Conservation (phyloP, 2,329 filamentous ascomycete genomes). For the Monilinia aucupariae region DNA sequence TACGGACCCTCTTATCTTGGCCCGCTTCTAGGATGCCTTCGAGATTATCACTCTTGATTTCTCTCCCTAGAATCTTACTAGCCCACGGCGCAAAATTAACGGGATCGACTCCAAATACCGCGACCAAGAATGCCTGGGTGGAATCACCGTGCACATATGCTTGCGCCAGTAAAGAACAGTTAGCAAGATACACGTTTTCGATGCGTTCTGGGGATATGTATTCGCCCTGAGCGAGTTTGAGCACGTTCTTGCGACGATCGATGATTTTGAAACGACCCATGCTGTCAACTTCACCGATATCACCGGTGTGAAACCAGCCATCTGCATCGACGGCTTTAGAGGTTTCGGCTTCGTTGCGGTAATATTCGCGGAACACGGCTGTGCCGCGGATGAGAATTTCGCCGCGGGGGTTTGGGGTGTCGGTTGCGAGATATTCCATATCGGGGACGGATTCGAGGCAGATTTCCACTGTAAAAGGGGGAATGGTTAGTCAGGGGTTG, state of each 20-base stretch:
- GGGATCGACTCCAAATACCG: slow-evolving; percentile 81
- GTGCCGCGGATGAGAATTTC: slow-evolving; percentile 80
- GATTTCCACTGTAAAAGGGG: slow-evolving; percentile 53
- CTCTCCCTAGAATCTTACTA: slow-evolving; percentile 65
- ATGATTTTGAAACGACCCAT: slow-evolving; percentile 87
- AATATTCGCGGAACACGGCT: slow-evolving; percentile 81
- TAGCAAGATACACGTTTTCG: slow-evolving; percentile 88
- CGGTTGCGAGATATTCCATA: slow-evolving; percentile 83
- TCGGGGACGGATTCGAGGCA: slow-evolving; percentile 86
- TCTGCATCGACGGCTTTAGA: slow-evolving; percentile 74
- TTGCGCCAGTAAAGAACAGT: slow-evolving; percentile 68
- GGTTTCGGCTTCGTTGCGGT: slow-evolving; percentile 85
- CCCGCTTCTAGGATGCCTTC: slow-evolving; percentile 62
- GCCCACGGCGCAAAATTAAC: slow-evolving; percentile 77
- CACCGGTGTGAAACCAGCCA: slow-evolving; percentile 96
- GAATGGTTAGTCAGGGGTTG: neutral
- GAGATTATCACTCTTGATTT: slow-evolving; percentile 58
- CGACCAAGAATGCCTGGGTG: slow-evolving; percentile 75
- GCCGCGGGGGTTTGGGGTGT: slow-evolving; percentile 84
- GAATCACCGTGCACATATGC: slow-evolving; percentile 90
- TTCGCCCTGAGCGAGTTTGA: slow-evolving; percentile 95
- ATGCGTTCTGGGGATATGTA: slow-evolving; percentile 97
- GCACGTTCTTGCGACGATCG: slow-evolving; percentile 97
- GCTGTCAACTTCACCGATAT: slow-evolving; percentile 81
- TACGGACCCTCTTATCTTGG: slow-evolving; percentile 63